These are phyloP conservation scores for Candida sanyiensis DNA, from an alignment of 805 yeast species.

Conservation along the genomic window DNA sequence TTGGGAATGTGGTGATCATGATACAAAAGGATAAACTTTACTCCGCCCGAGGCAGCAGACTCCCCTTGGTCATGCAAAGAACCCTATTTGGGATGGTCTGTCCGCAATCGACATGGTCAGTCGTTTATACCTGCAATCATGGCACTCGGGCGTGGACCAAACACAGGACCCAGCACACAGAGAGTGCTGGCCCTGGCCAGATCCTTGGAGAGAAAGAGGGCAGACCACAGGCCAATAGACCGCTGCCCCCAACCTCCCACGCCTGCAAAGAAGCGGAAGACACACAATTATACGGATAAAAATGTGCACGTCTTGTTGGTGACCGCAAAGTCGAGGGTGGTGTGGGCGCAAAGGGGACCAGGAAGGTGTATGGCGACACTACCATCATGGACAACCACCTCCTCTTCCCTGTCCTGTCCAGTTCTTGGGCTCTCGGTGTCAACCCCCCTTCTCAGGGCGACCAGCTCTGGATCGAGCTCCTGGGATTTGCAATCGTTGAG, in stretches of 20 bases:
- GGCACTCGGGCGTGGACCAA: conserved; percentile 60
- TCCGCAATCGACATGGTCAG: conserved; percentile 46
- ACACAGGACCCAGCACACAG: conserved; percentile 42
- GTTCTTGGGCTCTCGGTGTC: conserved; percentile 59
- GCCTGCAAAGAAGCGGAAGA: conserved; percentile 59
- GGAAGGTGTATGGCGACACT: conserved; percentile 50
- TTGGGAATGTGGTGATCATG: conserved; percentile 54
- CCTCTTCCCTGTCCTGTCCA: conserved; percentile 44
- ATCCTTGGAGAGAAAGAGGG: conserved; percentile 44
- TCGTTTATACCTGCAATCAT: conserved; percentile 50
- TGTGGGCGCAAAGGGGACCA: conserved; percentile 59
- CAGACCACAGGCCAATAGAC: too few species aligned
- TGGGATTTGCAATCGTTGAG: conserved; percentile 44
- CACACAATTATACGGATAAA: conserved; percentile 48
- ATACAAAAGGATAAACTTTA: conserved; percentile 57
- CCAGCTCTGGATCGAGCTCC: conserved; percentile 55
- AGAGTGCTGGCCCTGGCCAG: conserved; percentile 52
- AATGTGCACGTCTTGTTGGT: conserved; percentile 35
- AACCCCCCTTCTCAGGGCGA: conserved; percentile 58
- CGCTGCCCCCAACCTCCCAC: too few species aligned
- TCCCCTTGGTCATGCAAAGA: conserved; percentile 48
- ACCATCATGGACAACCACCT: conserved; percentile 40
- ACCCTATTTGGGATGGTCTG: conserved; percentile 64
- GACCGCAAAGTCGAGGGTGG: conserved; percentile 46
- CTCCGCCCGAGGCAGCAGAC: conserved; percentile 38